Percentiles rank a stretch among this genome's conserved stretches.
Evolutionary conservation across 768 basidiomycete genomes (phyloP).

Genomic region (Agaricus subrufescens): DNA sequence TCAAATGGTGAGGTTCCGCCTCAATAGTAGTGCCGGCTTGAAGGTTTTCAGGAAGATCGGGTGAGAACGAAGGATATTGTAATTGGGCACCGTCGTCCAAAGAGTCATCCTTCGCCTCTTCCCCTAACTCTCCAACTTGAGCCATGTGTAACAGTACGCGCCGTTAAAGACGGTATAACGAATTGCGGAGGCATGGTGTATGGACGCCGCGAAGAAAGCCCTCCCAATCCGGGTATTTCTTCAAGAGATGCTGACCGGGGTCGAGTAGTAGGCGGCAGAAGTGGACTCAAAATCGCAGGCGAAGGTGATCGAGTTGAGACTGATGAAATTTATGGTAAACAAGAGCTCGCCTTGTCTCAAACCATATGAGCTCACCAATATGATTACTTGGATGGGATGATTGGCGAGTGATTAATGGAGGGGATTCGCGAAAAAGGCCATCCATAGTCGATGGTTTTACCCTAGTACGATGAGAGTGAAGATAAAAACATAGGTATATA

Average conservation of each 20-base stretch:
- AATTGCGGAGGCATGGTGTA: neutral
- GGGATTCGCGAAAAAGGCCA: too few species aligned
- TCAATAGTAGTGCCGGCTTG: neutral
- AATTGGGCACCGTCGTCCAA: neutral
- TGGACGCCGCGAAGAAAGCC: neutral
- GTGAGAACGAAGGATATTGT: neutral
- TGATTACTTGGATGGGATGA: too few species aligned
- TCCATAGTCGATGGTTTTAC: too few species aligned
- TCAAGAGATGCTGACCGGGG: constrained; percentile 1
- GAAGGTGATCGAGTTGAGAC: too few species aligned
- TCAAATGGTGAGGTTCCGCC: too few species aligned
- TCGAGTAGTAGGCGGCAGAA: neutral
- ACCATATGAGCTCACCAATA: too few species aligned
- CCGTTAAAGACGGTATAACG: neutral
- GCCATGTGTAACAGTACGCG: neutral
- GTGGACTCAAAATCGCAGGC: constrained; percentile 1
- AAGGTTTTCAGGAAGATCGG: neutral
- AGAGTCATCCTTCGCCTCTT: neutral
- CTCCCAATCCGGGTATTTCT: constrained; percentile 8
- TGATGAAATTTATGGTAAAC: too few species aligned
- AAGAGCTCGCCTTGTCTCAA: too few species aligned
- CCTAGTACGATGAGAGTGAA: too few species aligned
- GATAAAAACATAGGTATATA: neutral
- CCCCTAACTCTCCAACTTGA: neutral
- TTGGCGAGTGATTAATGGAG: too few species aligned